These are phyloP conservation scores for Penicillium macrosclerotiorum DNA, from an alignment of 495 filamentous ascomycete species.

Conservation along the genomic window DNA sequence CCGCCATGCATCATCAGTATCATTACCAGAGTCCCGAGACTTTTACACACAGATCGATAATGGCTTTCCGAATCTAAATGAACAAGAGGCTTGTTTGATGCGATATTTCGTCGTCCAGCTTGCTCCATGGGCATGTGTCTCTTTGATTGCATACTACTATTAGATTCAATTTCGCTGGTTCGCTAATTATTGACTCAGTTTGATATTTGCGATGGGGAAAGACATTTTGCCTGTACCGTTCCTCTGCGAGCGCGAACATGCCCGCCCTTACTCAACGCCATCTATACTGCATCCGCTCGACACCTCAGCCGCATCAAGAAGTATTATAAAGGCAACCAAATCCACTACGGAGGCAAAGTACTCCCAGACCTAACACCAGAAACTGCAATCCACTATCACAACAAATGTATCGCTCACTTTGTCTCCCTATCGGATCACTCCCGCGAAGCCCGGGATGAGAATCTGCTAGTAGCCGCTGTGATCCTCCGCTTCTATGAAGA, in stretches of 20 bases:
- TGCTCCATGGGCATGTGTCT: constrained; percentile 22
- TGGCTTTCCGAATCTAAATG: constrained; percentile 11
- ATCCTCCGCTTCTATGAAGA: constrained; percentile 37
- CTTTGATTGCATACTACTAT: no score
- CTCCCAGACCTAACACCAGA: constrained; percentile 18
- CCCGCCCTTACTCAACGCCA: constrained; percentile 31
- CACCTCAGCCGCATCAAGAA: constrained; percentile 23
- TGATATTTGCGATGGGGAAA: constrained; percentile 24
- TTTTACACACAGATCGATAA: neutral
- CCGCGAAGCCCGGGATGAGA: constrained; percentile 20
- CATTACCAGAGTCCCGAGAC: constrained; percentile 5
- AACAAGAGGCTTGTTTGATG: constrained; percentile 31
- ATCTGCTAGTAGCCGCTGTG: constrained; percentile 28
- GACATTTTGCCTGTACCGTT: constrained; percentile 33
- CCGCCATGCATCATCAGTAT: constrained; percentile 10
- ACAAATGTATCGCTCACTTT: constrained; percentile 25
- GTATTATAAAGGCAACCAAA: constrained; percentile 13
- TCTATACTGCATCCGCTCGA: constrained; percentile 31
- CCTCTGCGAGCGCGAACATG: constrained; percentile 27
- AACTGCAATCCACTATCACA: constrained; percentile 28
- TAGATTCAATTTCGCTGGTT: no score
- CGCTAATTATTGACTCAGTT: constrained; percentile 16
- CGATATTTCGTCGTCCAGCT: constrained; percentile 31
- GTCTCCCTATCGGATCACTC: constrained; percentile 15
- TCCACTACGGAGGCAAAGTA: constrained; percentile 19